Evolutionary conservation across 2,329 filamentous ascomycete species (phyloP).

Genomic region (Calonectria hongkongensis): DNA sequence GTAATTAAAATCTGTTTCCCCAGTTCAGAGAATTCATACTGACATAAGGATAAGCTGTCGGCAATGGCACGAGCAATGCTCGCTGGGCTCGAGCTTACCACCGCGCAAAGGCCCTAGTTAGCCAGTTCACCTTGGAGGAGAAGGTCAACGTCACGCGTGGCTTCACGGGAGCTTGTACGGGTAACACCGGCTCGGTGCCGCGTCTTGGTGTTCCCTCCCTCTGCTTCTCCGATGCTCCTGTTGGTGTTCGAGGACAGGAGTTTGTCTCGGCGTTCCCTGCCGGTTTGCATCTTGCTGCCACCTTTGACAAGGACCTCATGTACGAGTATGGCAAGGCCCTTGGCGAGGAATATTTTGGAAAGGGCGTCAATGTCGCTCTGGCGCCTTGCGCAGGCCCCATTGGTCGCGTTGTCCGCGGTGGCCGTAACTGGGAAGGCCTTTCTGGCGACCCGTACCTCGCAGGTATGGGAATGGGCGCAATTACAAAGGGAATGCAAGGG

Average conservation of each 20-base stretch:
- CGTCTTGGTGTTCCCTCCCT: slow-evolving; percentile 81
- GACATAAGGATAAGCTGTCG: background rate
- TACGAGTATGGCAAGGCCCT: slow-evolving; percentile 68
- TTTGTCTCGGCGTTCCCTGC: slow-evolving; percentile 88
- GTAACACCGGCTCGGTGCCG: slow-evolving; percentile 82
- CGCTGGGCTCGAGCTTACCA: slow-evolving; percentile 85
- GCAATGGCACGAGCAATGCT: background rate
- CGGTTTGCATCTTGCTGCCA: slow-evolving; percentile 86
- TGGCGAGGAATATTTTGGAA: slow-evolving; percentile 80
- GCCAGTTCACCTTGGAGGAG: slow-evolving; percentile 87
- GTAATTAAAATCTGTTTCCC: background rate
- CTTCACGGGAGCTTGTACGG: slow-evolving; percentile 86
- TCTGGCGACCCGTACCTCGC: slow-evolving; percentile 85
- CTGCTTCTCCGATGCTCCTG: slow-evolving; percentile 91
- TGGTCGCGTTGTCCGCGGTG: slow-evolving; percentile 67
- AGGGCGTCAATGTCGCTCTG: slow-evolving; percentile 85
- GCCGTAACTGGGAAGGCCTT: slow-evolving; percentile 80
- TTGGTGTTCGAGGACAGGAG: slow-evolving; percentile 86
- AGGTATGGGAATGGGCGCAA: slow-evolving; percentile 82
- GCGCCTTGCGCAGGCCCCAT: slow-evolving; percentile 68
- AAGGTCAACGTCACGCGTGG: slow-evolving; percentile 98
- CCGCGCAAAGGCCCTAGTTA: slow-evolving; percentile 86
- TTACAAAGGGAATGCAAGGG: slow-evolving; percentile 87
- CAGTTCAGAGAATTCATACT: background rate
- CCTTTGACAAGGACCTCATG: slow-evolving; percentile 85